Evolutionary conservation across 2,329 filamentous ascomycete genomes (phyloP).

Genomic region (Colletotrichum gloeosporioides): DNA sequence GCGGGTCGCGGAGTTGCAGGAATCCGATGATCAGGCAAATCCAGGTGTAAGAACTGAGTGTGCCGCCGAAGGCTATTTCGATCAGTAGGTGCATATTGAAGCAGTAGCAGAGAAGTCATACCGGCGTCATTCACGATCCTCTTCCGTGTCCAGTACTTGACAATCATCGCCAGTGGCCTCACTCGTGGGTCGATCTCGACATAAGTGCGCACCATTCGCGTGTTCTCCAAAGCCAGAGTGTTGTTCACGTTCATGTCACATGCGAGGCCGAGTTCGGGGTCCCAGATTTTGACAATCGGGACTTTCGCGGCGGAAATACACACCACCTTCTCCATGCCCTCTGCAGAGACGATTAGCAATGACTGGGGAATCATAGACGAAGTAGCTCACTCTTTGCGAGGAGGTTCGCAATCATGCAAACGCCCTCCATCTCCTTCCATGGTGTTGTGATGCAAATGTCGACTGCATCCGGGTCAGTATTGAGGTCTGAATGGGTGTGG

Average conservation of each 20-base stretch:
- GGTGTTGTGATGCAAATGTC: constrained; percentile 97
- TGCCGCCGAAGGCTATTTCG: constrained; percentile 80
- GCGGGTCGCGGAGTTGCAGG: constrained; percentile 83
- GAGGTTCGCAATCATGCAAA: constrained; percentile 88
- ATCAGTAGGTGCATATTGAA: constrained; percentile 19
- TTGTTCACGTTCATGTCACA: constrained; percentile 99
- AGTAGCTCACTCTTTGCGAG: constrained; percentile 77
- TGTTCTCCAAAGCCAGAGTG: constrained; percentile 92
- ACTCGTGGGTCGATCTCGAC: constrained; percentile 92
- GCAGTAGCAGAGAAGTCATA: constrained; percentile 51
- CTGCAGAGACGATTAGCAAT: constrained; percentile 53
- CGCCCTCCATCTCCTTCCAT: constrained; percentile 84
- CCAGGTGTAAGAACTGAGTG: constrained; percentile 98
- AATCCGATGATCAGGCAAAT: constrained; percentile 99
- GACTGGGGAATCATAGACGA: neutral
- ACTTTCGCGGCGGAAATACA: constrained; percentile 96
- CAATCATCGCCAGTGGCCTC: constrained; percentile 90
- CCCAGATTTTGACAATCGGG: constrained; percentile 98
- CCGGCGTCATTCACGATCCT: constrained; percentile 96
- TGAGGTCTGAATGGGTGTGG: neutral
- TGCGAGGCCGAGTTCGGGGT: constrained; percentile 85
- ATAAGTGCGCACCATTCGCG: constrained; percentile 96
- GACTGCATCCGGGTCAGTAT: constrained; percentile 61
- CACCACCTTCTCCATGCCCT: constrained; percentile 95
- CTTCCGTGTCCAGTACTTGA: constrained; percentile 96